Evolutionary conservation across 305 asterid genomes (phyloP), one percentile per base, ranked within the genome.

Genomic region (Fraxinus albicans): DNA sequence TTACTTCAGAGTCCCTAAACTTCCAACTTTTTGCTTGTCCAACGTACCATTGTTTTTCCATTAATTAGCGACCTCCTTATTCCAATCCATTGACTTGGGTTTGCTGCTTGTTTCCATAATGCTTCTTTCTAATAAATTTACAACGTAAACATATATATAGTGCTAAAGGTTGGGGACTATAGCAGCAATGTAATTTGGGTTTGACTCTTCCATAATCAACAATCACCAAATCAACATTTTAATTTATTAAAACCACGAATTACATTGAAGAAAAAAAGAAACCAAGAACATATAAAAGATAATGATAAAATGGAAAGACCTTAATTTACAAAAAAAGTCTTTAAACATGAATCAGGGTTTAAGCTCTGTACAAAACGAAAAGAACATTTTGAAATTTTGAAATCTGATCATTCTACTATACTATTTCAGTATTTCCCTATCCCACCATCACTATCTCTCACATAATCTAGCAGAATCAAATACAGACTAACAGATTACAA

Each of bases 321-420:
- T 58, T 58, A 58, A 19, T 90, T 96, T 53, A 53, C 63, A 8
- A n/a, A 58, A 53, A 63, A n/a, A 55, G 25, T 55, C 27, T n/a
- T 55, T 63, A 72, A 31, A 33, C 76, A 33, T 9, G 76, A 72
- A 72, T 33, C 44, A 17, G 44, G 76, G n/a, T 72, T 72, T 72
- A 72, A 79, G 79, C 67, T 80, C 44, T 84, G 79, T 82, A 82
- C 87, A 90, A 80, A 88, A 80, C 77, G 53, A 6, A 82, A 82
- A 80, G 34, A 82, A 79, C 81, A 81, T 78, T 75, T 82, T 84
- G 38, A 58, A 82, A 79, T 75, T 74, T 82, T 82, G 40, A 60
- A 82, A 79, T 76, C 47, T 31, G 38, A 76, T 69, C 81, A 80
- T 77, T 85, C 84, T 77, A 82, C 81, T 77, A 77, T 84, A 73